phyloP scores from a whole-genome alignment of 129 eudicot genomes.

The Flaveria linearis region DNA sequence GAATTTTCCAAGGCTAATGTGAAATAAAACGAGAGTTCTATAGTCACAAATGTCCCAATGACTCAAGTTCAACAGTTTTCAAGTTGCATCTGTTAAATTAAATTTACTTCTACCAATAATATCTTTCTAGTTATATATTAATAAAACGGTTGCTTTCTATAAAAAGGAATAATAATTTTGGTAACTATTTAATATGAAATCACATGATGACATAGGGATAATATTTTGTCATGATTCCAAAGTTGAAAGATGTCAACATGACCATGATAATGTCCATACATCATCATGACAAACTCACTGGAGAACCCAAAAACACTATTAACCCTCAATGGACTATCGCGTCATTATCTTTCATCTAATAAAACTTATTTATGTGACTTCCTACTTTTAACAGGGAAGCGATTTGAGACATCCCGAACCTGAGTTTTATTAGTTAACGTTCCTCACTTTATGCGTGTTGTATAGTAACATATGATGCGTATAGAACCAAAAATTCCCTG shows the following conservation, averaged over 20 bases:
- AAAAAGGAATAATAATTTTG: background rate
- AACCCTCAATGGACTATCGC: slow-evolving; percentile 4
- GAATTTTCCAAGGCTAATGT: too few species aligned
- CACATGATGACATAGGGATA: slow-evolving; percentile 28
- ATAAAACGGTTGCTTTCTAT: background rate
- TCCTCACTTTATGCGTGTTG: too few species aligned
- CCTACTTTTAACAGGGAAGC: background rate
- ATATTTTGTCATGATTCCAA: slow-evolving; percentile 39
- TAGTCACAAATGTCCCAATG: too few species aligned
- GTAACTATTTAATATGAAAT: slow-evolving; percentile 12
- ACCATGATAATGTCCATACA: slow-evolving; percentile 39
- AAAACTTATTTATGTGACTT: background rate
- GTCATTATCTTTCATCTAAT: background rate
- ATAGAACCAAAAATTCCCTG: too few species aligned
- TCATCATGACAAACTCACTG: slow-evolving; percentile 35
- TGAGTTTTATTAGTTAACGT: too few species aligned
- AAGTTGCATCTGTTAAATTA: too few species aligned
- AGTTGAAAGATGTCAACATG: slow-evolving; percentile 34
- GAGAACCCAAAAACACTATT: background rate
- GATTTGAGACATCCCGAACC: too few species aligned
- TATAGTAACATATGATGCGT: too few species aligned
- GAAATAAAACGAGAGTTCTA: too few species aligned
- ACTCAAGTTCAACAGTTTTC: too few species aligned
- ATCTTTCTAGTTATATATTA: too few species aligned
- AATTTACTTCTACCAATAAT: too few species aligned